Evolutionary conservation across 2,329 filamentous ascomycete genomes (phyloP).

Genomic region (Tolypocladium guangdongense): DNA sequence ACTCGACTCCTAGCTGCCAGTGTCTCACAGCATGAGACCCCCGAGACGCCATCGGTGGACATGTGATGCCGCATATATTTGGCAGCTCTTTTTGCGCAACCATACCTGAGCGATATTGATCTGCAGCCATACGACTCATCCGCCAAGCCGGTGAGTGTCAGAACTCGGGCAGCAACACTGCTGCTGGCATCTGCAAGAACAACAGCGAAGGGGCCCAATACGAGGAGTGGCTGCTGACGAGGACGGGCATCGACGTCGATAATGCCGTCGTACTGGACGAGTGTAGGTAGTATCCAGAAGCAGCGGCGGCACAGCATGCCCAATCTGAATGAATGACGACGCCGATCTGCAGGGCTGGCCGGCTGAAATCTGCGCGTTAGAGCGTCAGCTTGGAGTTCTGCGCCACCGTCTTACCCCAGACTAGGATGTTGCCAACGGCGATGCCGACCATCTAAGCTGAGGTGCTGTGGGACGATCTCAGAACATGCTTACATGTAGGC

Average conservation of each 20-base stretch:
- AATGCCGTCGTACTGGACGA: no score
- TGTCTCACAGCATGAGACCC: background rate
- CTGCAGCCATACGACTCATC: background rate
- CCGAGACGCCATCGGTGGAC: background rate
- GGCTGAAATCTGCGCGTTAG: background rate
- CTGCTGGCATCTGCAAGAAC: background rate
- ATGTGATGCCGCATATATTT: background rate
- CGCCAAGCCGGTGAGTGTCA: no score
- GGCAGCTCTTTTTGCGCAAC: background rate
- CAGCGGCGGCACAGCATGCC: background rate
- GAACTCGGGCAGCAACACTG: background rate
- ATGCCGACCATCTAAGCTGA: background rate
- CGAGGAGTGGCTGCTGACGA: background rate
- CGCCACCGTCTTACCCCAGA: background rate
- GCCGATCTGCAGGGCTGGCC: background rate
- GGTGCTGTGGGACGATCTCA: no score
- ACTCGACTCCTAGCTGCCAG: background rate
- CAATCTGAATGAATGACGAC: background rate
- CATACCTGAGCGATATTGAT: background rate
- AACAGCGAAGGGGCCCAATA: accelerated
- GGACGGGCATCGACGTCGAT: background rate
- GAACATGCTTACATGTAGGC: no score
- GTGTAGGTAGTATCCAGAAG: no score
- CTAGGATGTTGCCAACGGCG: background rate
- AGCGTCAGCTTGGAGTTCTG: background rate